Evolutionary conservation across 192 early-diverging fungal genomes (phyloP).

Genomic region (Coemansia sp.): DNA sequence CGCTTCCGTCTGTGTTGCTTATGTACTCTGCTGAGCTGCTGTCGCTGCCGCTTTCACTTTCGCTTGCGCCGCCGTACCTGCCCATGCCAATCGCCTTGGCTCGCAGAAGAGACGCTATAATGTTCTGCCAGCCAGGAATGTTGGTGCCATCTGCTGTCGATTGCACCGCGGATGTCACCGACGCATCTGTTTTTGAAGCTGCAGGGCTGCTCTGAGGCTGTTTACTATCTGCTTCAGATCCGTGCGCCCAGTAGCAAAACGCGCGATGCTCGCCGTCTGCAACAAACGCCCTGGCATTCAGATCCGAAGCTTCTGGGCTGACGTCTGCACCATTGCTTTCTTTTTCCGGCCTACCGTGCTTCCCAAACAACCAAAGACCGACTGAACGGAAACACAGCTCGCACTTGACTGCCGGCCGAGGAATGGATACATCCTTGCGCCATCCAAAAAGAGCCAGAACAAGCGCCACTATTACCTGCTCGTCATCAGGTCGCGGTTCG

Average conservation of each 20-base stretch:
- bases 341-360: not conserved
- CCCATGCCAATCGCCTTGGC: conserved; percentile 30
- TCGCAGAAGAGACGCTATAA: conserved; percentile 35
- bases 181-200: not conserved
- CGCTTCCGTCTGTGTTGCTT: not conserved
- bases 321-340: not conserved
- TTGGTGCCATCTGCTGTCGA: conserved; percentile 1
- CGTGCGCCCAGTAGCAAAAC: conserved; percentile 55
- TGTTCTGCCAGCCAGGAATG: conserved; percentile 50
- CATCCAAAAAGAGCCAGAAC: conserved; percentile 49
- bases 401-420: conserved; percentile 38
- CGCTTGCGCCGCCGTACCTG: not conserved
- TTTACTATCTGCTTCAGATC: conserved; percentile 7
- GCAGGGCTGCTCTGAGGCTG: not conserved
- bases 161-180: not conserved
- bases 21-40: conserved; percentile 7
- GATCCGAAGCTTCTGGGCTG: not conserved
- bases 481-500: not conserved
- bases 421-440: conserved; percentile 23
- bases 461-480: conserved; percentile 19
- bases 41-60: conserved; percentile 5
- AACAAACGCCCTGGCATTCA: conserved; percentile 19
- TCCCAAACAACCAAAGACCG: conserved; percentile 45
- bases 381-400: conserved; percentile 42
- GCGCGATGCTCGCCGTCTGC: conserved; percentile 43